Base-by-base conservation (phyloP, 768 basidiomycete species). In the Mycena crocata region DNA sequence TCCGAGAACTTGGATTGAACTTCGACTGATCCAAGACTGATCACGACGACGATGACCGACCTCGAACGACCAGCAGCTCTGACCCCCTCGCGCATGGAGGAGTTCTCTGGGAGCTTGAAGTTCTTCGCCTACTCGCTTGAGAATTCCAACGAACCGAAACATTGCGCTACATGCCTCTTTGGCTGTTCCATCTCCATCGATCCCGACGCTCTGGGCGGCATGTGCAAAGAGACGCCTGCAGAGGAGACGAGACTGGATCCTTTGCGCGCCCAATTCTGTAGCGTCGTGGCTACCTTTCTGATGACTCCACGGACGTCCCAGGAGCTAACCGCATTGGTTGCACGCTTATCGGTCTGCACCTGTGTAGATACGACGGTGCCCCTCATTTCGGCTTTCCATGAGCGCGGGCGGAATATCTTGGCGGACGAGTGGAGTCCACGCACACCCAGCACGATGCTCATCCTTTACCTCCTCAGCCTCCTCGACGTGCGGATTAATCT, bases 131-230 rank as follows among this genome's bases (percentile, higher is more conserved):
- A 24, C 15, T 56, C 55, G 19, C 42, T 56, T 40, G 30, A 44
- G 39, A 26, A 56, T 15, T 21, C 40, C 19, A 44, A 31, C 13
- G 57, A 45, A 35, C 57, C 57, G 31, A 58, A 35, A 48, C 57
- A 58, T 24, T 58, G 57, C 28, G 57, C 57, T 19, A 5, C 26
- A 13, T 58, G 57, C 24, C 34, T 58, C 2, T 37, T 35, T 15
- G 56, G 42, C 23, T 58, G 57, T n/a, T 14, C 17, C 23, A 15
- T 31, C 8, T 24, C 34, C 15, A 35, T 46, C 30, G 56, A 45
- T 13, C 5, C 19, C 15, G 35, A 19, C 7, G 12, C n/a, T 46
- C 31, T 30, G 35, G 24, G n/a, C n/a, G 26, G 44, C 19, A 24
- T 6, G 26, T n/a, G n/a, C n/a, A n/a, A 39, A 12, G 37, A 40